phyloP scores from a whole-genome alignment of 2,329 filamentous ascomycete species.

The Dothideomycetes sp. region DNA sequence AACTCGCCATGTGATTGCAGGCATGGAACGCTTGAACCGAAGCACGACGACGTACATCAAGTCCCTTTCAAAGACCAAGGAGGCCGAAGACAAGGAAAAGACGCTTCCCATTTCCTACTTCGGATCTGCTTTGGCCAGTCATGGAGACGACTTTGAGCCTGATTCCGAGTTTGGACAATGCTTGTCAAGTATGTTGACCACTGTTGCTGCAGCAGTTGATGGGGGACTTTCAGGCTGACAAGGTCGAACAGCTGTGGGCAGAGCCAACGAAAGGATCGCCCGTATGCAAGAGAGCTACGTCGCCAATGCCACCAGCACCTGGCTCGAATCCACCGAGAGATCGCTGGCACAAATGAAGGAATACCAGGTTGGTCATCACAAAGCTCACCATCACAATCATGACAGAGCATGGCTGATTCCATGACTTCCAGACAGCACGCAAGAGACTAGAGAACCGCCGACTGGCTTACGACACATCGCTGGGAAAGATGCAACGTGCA shows the following conservation, averaged over 20 bases:
- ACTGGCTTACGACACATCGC: conserved; percentile 81
- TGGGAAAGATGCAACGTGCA: conserved; percentile 82
- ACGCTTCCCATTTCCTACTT: conserved; percentile 68
- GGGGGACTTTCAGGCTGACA: conserved; percentile 2
- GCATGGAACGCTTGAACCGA: conserved; percentile 81
- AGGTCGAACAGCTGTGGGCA: conserved; percentile 56
- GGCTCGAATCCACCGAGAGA: conserved; percentile 86
- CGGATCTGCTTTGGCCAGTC: conserved; percentile 74
- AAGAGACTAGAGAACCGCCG: conserved; percentile 91
- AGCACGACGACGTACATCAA: conserved; percentile 83
- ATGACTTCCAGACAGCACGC: conserved; percentile 52
- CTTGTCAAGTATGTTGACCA: conserved; percentile 45
- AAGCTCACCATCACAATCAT: neutral
- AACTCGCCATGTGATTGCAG: conserved; percentile 47
- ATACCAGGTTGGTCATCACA: conserved; percentile 61
- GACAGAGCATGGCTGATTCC: neutral
- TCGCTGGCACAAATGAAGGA: conserved; percentile 94
- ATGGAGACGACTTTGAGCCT: conserved; percentile 86
- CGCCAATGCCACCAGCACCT: conserved; percentile 65
- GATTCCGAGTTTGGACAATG: conserved; percentile 89
- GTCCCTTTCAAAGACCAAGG: conserved; percentile 73
- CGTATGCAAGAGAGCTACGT: conserved; percentile 79
- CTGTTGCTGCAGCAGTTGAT: neutral
- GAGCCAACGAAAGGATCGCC: conserved; percentile 79
- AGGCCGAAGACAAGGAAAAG: conserved; percentile 83